Percentiles rank a stretch among this genome's conserved stretches.
phyloP scores from a whole-genome alignment of 139 green algal species.

The Zygnema circumcarinatum region DNA sequence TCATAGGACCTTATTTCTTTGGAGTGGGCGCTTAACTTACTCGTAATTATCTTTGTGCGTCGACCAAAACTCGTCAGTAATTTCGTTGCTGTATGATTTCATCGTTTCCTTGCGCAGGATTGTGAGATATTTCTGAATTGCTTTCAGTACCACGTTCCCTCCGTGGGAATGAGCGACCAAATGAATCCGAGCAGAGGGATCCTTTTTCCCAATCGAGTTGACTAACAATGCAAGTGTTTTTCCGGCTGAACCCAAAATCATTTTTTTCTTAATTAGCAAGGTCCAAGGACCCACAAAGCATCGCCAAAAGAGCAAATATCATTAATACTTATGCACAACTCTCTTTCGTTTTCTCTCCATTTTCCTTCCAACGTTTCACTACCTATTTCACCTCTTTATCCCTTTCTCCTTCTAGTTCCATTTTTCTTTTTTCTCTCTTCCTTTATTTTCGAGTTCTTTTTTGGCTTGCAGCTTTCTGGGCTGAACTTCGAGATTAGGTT shows the following conservation, averaged over 20 bases:
- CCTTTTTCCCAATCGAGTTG: not conserved
- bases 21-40: not conserved
- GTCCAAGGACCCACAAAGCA: not conserved
- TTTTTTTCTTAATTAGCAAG: not conserved
- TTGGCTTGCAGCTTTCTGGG: not conserved
- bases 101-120: not conserved
- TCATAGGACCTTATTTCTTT: not conserved
- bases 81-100: not conserved
- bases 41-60: conserved; percentile 8
- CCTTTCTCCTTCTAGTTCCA: not conserved
- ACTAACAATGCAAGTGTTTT: conserved; percentile 29
- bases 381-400: not conserved
- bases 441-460: not conserved
- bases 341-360: not conserved
- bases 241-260: conserved; percentile 21
- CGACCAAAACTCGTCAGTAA: conserved; percentile 24
- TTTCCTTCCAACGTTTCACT: not conserved
- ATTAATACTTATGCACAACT: not conserved
- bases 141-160: conserved; percentile 39
- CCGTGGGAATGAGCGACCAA: conserved; percentile 43
- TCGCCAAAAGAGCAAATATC: not conserved
- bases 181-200: conserved; percentile 32
- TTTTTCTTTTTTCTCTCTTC: not conserved
- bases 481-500: not conserved
- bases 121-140: conserved; percentile 28